A percentile compares a stretch with the other conserved stretches of the same genome.
Evolutionary conservation across 176 grass and related monocot genomes (phyloP).

Genomic region (Eragrostis nindensis): DNA sequence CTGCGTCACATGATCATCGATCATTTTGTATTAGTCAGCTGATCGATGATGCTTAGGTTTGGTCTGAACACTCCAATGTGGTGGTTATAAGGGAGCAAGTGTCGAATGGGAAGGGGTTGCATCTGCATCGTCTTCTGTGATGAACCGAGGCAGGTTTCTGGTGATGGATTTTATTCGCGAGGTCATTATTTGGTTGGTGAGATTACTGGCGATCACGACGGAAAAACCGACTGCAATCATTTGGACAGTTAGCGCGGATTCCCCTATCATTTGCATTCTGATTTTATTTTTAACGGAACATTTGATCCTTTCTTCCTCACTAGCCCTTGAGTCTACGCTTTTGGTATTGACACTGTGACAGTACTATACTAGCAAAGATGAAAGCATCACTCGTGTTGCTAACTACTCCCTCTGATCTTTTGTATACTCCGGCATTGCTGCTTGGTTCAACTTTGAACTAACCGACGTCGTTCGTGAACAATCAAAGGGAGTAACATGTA

Average conservation of each 20-base stretch:
- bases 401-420: background rate
- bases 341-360: background rate
- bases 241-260: slow-evolving; percentile 29
- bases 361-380: background rate
- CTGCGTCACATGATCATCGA: background rate
- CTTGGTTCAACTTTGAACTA: background rate
- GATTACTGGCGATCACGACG: slow-evolving; percentile 35
- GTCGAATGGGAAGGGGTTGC: background rate
- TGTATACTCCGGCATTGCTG: background rate
- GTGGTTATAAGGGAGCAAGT: slow-evolving; percentile 44
- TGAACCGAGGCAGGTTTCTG: slow-evolving; percentile 2
- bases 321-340: background rate
- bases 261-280: background rate
- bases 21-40: background rate
- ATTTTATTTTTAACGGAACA: background rate
- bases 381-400: background rate
- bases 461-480: background rate
- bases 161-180: slow-evolving; percentile 23
- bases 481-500: background rate
- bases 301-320: background rate
- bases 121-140: slow-evolving; percentile 13
- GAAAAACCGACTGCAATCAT: slow-evolving; percentile 18
- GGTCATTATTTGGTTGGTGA: slow-evolving; percentile 53
- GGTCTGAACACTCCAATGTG: background rate
- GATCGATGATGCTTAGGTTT: background rate